These are phyloP conservation scores for Candida namnaoensis DNA, from an alignment of 805 yeast species.

Conservation along the genomic window DNA sequence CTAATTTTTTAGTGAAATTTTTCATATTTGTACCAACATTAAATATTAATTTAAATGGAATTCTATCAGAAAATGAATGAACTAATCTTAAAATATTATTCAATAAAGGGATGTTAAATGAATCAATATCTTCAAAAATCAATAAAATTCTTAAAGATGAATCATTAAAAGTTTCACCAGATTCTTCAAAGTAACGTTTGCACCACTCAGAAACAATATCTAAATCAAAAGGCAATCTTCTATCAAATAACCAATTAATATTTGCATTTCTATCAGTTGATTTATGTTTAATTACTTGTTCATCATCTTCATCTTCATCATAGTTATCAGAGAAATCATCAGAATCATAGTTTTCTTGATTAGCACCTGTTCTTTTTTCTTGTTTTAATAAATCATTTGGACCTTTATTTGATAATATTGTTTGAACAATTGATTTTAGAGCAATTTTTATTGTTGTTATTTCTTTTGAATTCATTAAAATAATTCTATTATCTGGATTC, in stretches of 20 bases:
- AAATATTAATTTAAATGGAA: slow-evolving; percentile 16
- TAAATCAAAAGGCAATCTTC: slow-evolving; percentile 15
- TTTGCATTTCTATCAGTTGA: too few relatives aligned
- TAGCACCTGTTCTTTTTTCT: too few relatives aligned
- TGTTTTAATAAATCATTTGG: too few relatives aligned
- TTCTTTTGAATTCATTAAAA: slow-evolving; percentile 15
- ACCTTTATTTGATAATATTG: slow-evolving; percentile 1
- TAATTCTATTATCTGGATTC: slow-evolving; percentile 4
- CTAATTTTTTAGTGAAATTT: slow-evolving; percentile 10
- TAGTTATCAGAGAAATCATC: slow-evolving; percentile 2
- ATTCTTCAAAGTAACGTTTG: slow-evolving; percentile 1
- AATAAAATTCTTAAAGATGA: slow-evolving; percentile 11
- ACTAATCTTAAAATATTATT: slow-evolving; percentile 11
- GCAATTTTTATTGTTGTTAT: slow-evolving; percentile 15
- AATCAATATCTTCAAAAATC: slow-evolving; percentile 17
- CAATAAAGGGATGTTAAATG: slow-evolving; percentile 11
- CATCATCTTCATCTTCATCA: slow-evolving; percentile 8
- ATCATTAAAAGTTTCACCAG: not conserved
- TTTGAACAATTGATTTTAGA: slow-evolving; percentile 11
- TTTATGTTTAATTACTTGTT: not conserved
- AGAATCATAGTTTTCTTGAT: not conserved
- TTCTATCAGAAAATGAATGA: slow-evolving; percentile 6
- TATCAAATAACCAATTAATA: slow-evolving; percentile 5
- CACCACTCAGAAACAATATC: slow-evolving; percentile 19
- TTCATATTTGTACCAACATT: slow-evolving; percentile 14